These are phyloP conservation scores for Paramarasmius palmivorus DNA, from an alignment of 1,284 basidiomycete species.

Conservation along the genomic window DNA sequence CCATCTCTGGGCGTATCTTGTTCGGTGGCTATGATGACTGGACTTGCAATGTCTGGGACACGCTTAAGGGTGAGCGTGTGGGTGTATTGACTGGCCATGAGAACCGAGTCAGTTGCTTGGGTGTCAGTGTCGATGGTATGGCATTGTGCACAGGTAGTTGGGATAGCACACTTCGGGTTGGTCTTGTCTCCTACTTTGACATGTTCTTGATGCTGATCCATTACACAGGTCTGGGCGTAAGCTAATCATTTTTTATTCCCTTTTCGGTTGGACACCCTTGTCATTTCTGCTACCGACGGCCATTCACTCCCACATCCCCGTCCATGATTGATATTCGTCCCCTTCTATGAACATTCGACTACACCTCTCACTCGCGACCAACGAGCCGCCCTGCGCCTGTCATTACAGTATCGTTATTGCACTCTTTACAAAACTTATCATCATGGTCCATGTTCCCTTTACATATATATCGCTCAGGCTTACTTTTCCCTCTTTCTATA, in stretches of 20 bases:
- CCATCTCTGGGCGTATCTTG: constrained; percentile 93
- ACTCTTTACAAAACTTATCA: constrained; percentile 19
- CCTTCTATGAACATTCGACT: constrained; percentile 47
- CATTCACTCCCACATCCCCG: constrained; percentile 16
- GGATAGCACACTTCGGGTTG: constrained; percentile 94
- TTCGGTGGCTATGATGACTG: constrained; percentile 99
- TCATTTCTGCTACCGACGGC: constrained; percentile 12
- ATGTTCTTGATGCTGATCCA: constrained; percentile 15
- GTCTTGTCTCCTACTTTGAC: constrained; percentile 29
- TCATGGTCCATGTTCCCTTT: constrained; percentile 20
- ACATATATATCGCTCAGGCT: constrained; percentile 19
- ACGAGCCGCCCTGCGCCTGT: constrained; percentile 57
- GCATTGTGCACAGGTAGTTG: constrained; percentile 97
- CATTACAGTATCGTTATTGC: constrained; percentile 51
- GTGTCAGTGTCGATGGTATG: constrained; percentile 95
- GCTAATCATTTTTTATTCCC: constrained; percentile 16
- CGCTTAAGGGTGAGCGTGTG: constrained; percentile 95
- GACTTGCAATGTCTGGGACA: constrained; percentile 99
- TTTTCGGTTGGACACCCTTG: constrained; percentile 15
- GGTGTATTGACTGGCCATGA: constrained; percentile 97
- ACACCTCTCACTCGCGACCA: constrained; percentile 48
- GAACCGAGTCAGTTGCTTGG: constrained; percentile 95
- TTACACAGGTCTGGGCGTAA: constrained; percentile 61
- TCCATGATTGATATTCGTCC: constrained; percentile 37
- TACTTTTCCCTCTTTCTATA: constrained; percentile 24